Conservation (phyloP, 1,284 basidiomycete species). For the Leucoagaricus sp. region DNA sequence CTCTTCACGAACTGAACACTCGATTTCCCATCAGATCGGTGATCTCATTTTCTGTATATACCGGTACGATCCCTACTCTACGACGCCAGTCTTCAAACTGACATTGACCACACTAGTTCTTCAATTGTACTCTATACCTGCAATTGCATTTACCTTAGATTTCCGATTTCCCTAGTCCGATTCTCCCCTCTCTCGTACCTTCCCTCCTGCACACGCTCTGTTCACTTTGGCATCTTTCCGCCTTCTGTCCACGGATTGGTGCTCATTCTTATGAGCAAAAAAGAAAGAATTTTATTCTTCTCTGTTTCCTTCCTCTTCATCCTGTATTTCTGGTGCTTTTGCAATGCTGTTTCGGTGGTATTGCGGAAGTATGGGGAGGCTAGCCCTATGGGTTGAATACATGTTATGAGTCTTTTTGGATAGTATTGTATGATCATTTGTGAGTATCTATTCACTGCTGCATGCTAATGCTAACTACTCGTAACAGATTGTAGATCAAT, state of each 20-base stretch:
- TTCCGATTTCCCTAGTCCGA: not conserved
- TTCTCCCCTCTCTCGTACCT: not conserved
- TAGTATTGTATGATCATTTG: conserved; percentile 2
- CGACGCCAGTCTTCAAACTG: conserved; percentile 5
- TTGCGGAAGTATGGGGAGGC: conserved; percentile 40
- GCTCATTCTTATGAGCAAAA: conserved; percentile 87
- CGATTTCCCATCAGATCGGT: conserved; percentile 49
- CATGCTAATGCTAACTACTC: too few species aligned
- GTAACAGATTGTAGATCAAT: too few species aligned
- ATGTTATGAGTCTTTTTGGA: conserved; percentile 23
- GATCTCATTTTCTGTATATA: conserved; percentile 22
- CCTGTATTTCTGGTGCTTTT: conserved; percentile 46
- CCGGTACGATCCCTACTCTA: conserved; percentile 10
- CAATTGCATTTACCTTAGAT: conserved; percentile 15
- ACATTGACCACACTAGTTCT: not conserved
- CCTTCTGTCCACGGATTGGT: conserved; percentile 56
- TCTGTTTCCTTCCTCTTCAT: conserved; percentile 35
- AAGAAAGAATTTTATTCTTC: conserved; percentile 28
- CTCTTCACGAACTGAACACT: conserved; percentile 14
- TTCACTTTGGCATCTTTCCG: conserved; percentile 83
- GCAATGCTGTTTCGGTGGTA: conserved; percentile 22
- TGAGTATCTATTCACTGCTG: too few species aligned
- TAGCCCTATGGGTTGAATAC: conserved; percentile 59
- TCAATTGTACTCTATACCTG: conserved; percentile 26
- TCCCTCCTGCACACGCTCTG: conserved; percentile 41